Evolutionary conservation across 164 flowering plant species (phyloP).

Genomic region (Annona cherimola): DNA sequence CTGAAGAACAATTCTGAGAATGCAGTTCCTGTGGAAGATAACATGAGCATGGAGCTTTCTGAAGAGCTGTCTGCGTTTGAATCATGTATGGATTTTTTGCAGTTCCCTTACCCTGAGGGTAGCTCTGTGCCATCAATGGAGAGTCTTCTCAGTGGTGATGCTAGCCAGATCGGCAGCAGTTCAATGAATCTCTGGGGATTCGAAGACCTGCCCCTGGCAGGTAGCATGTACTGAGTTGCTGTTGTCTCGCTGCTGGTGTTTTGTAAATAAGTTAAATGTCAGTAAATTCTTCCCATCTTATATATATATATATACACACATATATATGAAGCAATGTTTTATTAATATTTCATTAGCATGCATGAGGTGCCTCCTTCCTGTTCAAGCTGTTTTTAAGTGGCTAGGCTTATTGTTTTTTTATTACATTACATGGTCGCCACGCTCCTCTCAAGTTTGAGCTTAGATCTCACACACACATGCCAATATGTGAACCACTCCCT

Average conservation of each 20-base stretch:
- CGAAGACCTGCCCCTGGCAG: conserved; percentile 53
- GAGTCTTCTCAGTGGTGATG: conserved; percentile 46
- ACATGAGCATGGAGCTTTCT: conserved; percentile 32
- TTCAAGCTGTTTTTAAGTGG: not conserved
- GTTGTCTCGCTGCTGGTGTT: conserved; percentile 15
- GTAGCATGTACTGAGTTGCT: conserved; percentile 41
- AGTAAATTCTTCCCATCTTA: conserved; percentile 21
- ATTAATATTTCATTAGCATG: not conserved
- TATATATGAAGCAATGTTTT: not conserved
- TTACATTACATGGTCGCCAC: not conserved
- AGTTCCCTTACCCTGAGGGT: conserved; percentile 61
- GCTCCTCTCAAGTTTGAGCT: not conserved
- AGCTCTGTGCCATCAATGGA: conserved; percentile 63
- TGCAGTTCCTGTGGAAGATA: conserved; percentile 24
- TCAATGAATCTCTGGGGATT: conserved; percentile 77
- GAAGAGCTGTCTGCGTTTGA: conserved; percentile 74
- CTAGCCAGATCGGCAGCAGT: conserved; percentile 52
- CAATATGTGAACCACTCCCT: too few species aligned
- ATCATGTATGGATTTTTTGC: conserved; percentile 60
- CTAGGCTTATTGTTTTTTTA: not conserved
- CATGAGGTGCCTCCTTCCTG: not conserved
- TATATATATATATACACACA: not conserved
- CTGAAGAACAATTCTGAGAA: conserved; percentile 35
- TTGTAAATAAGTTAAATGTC: conserved; percentile 59
- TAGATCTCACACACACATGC: too few species aligned